These are phyloP conservation scores for Geotrichum reessii DNA, from an alignment of 1,139 yeast species.

Conservation along the genomic window DNA sequence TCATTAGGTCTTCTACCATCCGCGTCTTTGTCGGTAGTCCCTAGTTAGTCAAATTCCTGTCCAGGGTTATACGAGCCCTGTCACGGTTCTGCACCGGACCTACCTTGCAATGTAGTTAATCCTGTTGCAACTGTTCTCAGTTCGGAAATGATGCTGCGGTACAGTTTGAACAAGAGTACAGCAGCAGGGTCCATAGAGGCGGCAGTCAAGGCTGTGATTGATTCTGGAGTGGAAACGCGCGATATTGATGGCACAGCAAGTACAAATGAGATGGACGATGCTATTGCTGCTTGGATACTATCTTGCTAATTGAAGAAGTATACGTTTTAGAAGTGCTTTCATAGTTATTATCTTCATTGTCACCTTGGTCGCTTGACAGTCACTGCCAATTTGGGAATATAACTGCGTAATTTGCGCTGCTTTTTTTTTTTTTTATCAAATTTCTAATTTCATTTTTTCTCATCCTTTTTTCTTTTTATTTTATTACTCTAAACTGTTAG, in stretches of 20 bases:
- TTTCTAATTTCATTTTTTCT: not conserved
- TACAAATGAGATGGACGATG: conserved; percentile 77
- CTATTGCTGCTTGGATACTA: conserved; percentile 42
- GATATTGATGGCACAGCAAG: conserved; percentile 67
- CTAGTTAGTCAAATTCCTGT: conserved; percentile 57
- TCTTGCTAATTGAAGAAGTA: not conserved
- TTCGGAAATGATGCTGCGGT: conserved; percentile 80
- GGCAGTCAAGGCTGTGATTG: conserved; percentile 68
- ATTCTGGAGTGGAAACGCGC: conserved; percentile 69
- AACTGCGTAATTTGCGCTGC: not conserved
- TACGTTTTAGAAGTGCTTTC: not conserved
- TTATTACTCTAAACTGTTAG: not conserved
- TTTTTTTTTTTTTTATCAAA: not conserved
- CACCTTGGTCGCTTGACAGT: not conserved
- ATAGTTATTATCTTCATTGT: not conserved
- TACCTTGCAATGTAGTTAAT: conserved; percentile 69
- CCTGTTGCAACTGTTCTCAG: conserved; percentile 83
- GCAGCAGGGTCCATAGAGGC: conserved; percentile 70
- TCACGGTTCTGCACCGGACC: conserved; percentile 92
- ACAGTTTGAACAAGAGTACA: conserved; percentile 60
- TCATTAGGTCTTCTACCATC: conserved; percentile 79
- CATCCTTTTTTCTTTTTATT: not conserved
- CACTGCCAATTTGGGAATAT: not conserved
- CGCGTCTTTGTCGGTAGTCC: conserved; percentile 78
- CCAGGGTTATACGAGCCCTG: conserved; percentile 90